These are phyloP conservation scores for Mycosphaerelloides madeirae DNA, from an alignment of 2,329 filamentous ascomycete genomes.

Conservation along the genomic window DNA sequence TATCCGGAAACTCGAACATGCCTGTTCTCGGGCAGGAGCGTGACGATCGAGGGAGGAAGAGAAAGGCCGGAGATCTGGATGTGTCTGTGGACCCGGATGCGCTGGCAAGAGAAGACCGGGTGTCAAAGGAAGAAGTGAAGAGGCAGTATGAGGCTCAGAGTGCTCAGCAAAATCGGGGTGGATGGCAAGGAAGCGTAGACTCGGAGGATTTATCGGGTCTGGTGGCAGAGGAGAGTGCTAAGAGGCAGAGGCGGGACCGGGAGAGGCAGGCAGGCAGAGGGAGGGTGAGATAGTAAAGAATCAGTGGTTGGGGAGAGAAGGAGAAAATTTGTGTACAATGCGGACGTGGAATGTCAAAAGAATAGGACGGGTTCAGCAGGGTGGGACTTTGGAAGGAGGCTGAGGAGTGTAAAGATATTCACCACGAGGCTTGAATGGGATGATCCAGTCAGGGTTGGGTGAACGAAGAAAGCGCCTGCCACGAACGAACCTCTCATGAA, in stretches of 20 bases:
- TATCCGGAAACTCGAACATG: conserved; percentile 53
- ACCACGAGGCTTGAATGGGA: too few species aligned
- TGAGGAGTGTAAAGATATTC: too few species aligned
- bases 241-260: conserved; percentile 82
- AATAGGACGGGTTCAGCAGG: too few species aligned
- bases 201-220: conserved; percentile 92
- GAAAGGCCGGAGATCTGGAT: conserved; percentile 89
- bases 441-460: too few species aligned
- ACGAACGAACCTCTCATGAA: too few species aligned
- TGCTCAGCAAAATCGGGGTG: conserved; percentile 53
- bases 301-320: not conserved
- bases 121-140: conserved; percentile 79
- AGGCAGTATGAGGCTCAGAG: conserved; percentile 71
- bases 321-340: not conserved
- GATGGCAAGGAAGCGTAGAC: conserved; percentile 59
- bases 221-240: conserved; percentile 89
- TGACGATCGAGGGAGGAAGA: conserved; percentile 74
- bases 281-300: conserved; percentile 43
- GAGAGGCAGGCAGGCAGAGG: conserved; percentile 51
- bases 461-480: too few species aligned
- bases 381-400: too few species aligned
- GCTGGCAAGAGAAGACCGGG: conserved; percentile 66
- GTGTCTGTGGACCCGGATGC: conserved; percentile 85
- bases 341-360: too few species aligned
- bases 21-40: conserved; percentile 77